These are phyloP conservation scores for Arthrobotrys sphaeroides DNA, from an alignment of 2,329 filamentous ascomycete species.

Conservation along the genomic window DNA sequence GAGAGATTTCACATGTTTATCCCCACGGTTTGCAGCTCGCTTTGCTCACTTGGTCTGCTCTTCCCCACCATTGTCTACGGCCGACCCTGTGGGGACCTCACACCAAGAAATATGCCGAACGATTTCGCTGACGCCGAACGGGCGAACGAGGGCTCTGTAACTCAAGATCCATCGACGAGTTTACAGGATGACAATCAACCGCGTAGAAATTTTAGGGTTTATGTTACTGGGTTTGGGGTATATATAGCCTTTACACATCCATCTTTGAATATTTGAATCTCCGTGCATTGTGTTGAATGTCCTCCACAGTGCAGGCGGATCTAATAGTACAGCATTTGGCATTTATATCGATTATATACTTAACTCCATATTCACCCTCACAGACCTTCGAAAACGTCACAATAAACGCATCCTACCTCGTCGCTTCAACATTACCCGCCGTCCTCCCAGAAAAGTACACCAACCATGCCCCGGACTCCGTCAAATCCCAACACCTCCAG, in stretches of 20 bases:
- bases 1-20: background rate
- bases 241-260: background rate
- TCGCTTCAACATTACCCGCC: slow-evolving; percentile 37
- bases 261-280: background rate
- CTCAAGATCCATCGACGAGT: background rate
- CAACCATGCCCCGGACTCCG: slow-evolving; percentile 17
- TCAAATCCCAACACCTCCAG: slow-evolving; percentile 21
- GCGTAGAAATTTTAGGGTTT: slow-evolving; percentile 47
- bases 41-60: background rate
- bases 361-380: background rate
- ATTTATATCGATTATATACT: background rate
- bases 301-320: no score
- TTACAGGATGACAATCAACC: slow-evolving; percentile 29
- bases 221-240: slow-evolving; percentile 50
- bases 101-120: slow-evolving; percentile 18
- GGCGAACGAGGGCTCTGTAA: background rate
- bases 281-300: no score
- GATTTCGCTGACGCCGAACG: background rate
- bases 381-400: slow-evolving; percentile 26
- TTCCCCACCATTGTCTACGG: slow-evolving; percentile 10
- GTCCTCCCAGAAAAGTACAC: slow-evolving; percentile 40
- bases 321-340: no score
- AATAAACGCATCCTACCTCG: slow-evolving; percentile 43
- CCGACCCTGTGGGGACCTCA: slow-evolving; percentile 6
- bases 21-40: background rate